Evolutionary conservation across 371 early-diverging fungal species (phyloP), one percentile per base, ranked within the genome.

Genomic region (Mucor circinelloides): DNA sequence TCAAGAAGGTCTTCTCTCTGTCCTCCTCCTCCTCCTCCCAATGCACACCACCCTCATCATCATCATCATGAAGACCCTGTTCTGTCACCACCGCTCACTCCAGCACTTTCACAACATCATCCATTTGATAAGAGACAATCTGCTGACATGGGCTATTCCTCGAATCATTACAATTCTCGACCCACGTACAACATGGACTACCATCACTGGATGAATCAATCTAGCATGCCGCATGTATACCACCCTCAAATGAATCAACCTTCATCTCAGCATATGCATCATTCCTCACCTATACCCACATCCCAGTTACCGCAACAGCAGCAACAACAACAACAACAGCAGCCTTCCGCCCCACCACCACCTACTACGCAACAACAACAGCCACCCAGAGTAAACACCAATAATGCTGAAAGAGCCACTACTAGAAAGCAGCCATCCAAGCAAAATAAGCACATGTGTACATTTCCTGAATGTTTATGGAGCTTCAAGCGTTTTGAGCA

Each of bases 401-500:
- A 42, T 64, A 64, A 64, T 68, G 48, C 21, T 4, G 52, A 52
- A 6, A 73, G 63, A 57, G 62, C 72, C 13, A 40, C 66, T 1
- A 60, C 69, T 17, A 42, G 76, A 61, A 74, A 74, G 38, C 78
- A 77, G 38, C 82, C 79, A 15, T 71, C 68, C 15, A 79, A 76
- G 46, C 75, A 79, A 34, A 82, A 82, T 36, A 82, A 82, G 63
- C 88, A 88, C 63, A 77, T 80, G 15, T 88, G 88, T 70, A 80
- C 67, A 21, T 82, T 77, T 62, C 85, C 85, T 19, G 78, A 80
- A 5, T 89, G 89, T 59, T 73, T 77, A 9, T 86, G 86, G 87
- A 85, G 85, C 57, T 89, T 89, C 58, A 95, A 94, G 74, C 81
- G 95, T 8, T 90, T 84, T 73, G 95, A 95, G 68, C 95, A 95